A percentile compares a stretch with the other conserved stretches of the same genome.
phyloP scores from a whole-genome alignment of 1,284 basidiomycete species.

The Ceratobasidium papillatum region DNA sequence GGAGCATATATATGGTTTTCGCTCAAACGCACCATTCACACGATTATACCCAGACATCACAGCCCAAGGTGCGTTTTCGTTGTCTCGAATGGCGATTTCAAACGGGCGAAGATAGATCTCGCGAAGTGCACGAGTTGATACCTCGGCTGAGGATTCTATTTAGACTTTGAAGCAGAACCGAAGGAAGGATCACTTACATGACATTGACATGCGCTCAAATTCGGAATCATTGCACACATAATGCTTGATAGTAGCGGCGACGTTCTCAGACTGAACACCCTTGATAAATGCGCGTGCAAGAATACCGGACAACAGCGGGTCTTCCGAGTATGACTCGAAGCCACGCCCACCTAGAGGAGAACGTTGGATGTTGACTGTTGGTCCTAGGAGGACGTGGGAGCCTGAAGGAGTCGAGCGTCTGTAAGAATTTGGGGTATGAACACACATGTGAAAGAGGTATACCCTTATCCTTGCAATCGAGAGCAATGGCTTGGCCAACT shows the following conservation, averaged over 20 bases:
- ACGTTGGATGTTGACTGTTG: constrained; percentile 47
- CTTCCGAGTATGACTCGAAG: constrained; percentile 48
- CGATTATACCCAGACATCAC: constrained; percentile 46
- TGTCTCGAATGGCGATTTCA: constrained; percentile 47
- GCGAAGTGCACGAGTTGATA: constrained; percentile 69
- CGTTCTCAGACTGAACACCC: constrained; percentile 69
- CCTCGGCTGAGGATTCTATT: constrained; percentile 56
- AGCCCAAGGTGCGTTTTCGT: constrained; percentile 42
- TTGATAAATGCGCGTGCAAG: constrained; percentile 71
- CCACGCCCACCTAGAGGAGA: constrained; percentile 43
- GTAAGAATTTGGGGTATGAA: background rate
- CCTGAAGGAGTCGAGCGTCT: background rate
- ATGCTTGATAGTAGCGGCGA: constrained; percentile 64
- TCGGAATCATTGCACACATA: constrained; percentile 51
- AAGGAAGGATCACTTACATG: constrained; percentile 27
- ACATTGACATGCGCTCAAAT: constrained; percentile 47
- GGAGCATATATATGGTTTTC: background rate
- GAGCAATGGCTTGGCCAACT: constrained; percentile 43
- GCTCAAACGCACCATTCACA: constrained; percentile 52
- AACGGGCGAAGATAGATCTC: constrained; percentile 78
- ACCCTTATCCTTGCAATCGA: constrained; percentile 44
- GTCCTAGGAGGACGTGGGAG: constrained; percentile 44
- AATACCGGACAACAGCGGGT: constrained; percentile 56
- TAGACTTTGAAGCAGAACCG: background rate
- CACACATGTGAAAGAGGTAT: background rate